These are phyloP conservation scores for Sarcomyxa edulis DNA, from an alignment of 768 basidiomycete genomes.

Conservation along the genomic window DNA sequence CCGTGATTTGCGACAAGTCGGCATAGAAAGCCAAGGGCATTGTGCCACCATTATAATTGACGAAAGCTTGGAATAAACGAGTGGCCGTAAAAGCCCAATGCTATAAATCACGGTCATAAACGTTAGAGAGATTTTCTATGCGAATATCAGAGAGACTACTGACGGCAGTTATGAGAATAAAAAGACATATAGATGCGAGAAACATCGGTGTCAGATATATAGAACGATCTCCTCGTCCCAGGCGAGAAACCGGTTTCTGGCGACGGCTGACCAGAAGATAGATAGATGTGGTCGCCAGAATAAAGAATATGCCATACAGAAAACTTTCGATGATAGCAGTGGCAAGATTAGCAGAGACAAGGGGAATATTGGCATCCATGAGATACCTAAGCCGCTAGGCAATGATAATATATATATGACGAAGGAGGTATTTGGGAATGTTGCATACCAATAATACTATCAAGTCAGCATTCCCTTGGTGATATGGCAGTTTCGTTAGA, in stretches of 20 bases:
- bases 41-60: slow-evolving; percentile 5
- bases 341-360: background rate
- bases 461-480: no score
- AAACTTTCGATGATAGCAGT: background rate
- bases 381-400: no score
- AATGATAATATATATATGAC: no score
- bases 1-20: slow-evolving; percentile 8
- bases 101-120: slow-evolving; percentile 1
- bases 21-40: slow-evolving; percentile 7
- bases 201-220: background rate
- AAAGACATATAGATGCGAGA: background rate
- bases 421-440: no score
- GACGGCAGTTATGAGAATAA: background rate
- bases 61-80: slow-evolving; percentile 12
- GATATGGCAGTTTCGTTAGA: no score
- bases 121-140: background rate
- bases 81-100: slow-evolving; percentile 12
- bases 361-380: no score
- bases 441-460: no score
- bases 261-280: background rate
- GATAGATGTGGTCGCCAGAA: background rate
- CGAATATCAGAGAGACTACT: background rate
- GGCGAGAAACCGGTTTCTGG: background rate
- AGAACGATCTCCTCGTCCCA: background rate
- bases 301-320: background rate